Percentiles rank a stretch among this genome's conserved stretches.
These are phyloP conservation scores for Pecoramyces ruminantium DNA, from an alignment of 192 early-diverging fungal species.

Conservation along the genomic window DNA sequence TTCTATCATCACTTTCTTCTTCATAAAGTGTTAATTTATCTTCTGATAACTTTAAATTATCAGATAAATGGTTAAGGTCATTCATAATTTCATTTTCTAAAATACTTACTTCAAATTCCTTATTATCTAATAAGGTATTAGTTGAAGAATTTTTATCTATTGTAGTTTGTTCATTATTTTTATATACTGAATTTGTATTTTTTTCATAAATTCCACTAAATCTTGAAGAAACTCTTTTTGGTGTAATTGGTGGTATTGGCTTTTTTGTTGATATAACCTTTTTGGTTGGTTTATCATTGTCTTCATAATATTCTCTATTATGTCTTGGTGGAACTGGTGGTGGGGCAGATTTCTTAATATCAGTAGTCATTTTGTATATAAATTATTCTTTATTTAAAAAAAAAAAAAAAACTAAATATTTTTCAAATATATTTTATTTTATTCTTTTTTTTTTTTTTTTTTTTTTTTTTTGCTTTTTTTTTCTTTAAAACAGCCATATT, in stretches of 20 bases:
- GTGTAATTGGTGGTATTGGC: neutral
- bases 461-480: too few species aligned
- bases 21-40: neutral
- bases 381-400: too few species aligned
- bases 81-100: neutral
- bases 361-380: neutral
- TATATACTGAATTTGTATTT: neutral
- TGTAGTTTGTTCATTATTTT: neutral
- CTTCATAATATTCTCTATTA: neutral
- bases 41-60: neutral
- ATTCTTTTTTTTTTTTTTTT: too few species aligned
- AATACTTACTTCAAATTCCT: neutral
- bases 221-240: neutral
- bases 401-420: too few species aligned
- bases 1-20: neutral
- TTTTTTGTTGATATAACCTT: neutral
- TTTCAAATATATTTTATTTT: too few species aligned
- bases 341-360: neutral
- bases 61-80: neutral
- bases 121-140: neutral
- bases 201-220: neutral
- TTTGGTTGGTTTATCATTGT: too few species aligned
- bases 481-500: too few species aligned
- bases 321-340: neutral
- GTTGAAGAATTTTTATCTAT: neutral